These are phyloP conservation scores for Boletus reticulatus DNA, from an alignment of 768 basidiomycete species.

Conservation along the genomic window DNA sequence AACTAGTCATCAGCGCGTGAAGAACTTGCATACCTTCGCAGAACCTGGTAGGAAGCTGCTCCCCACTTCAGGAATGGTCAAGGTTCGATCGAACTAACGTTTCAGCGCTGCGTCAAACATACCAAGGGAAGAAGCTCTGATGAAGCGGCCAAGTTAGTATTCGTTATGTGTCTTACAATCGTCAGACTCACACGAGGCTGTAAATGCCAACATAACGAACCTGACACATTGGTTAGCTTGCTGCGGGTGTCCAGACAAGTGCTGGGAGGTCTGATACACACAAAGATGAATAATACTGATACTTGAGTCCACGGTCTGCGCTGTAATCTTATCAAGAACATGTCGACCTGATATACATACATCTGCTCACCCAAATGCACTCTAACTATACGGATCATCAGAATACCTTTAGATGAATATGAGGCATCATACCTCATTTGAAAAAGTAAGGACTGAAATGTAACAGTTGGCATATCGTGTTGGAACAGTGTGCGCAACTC, in stretches of 20 bases:
- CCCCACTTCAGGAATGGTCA: not conserved
- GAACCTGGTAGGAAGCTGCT: constrained; percentile 8
- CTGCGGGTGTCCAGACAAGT: not conserved
- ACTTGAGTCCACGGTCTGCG: constrained; percentile 3
- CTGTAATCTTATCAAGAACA: not conserved
- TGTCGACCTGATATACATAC: not conserved
- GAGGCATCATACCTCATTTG: constrained; percentile 3
- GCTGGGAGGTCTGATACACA: not conserved
- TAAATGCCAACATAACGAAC: constrained; percentile 6
- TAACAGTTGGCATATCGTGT: not conserved
- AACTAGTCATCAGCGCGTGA: not conserved
- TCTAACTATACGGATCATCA: not conserved
- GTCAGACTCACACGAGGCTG: not conserved
- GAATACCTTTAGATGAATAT: not conserved
- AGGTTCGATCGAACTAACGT: not conserved
- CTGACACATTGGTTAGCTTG: not conserved
- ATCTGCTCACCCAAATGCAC: constrained; percentile 8
- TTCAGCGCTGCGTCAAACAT: not conserved
- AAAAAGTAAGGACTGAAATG: constrained; percentile 7
- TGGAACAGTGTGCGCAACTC: not conserved
- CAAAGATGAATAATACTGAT: constrained; percentile 5
- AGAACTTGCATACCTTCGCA: not conserved
- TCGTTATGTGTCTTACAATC: no score
- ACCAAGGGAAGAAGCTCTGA: constrained; percentile 1
- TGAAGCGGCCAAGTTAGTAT: not conserved